Conservation (phyloP, 2,329 filamentous ascomycete species). For the Ophiognomonia clavigignenti-juglandacearum region DNA sequence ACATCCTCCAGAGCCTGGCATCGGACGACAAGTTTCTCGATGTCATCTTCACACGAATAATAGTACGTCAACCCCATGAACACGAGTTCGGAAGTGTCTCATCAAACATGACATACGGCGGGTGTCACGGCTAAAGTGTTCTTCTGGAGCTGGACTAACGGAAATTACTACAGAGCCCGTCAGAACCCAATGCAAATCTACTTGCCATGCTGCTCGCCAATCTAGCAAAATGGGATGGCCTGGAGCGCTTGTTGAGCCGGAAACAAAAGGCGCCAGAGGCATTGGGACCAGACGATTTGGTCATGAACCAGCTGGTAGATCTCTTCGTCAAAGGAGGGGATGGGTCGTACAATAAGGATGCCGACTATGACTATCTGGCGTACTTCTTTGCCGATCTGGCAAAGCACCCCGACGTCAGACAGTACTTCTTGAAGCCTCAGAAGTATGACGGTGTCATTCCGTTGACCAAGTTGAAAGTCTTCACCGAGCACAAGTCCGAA, state of each 20-base stretch:
- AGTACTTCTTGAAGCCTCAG: conserved; percentile 70
- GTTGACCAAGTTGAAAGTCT: conserved; percentile 86
- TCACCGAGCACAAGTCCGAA: conserved; percentile 82
- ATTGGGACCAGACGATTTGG: conserved; percentile 67
- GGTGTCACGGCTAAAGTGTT: neutral
- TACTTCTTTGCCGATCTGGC: conserved; percentile 93
- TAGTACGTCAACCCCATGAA: no score
- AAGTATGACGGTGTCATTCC: conserved; percentile 81
- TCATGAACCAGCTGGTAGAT: conserved; percentile 89
- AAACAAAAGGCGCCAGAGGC: conserved; percentile 64
- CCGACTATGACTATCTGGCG: conserved; percentile 86
- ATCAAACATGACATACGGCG: conserved; percentile 10
- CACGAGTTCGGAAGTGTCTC: no score
- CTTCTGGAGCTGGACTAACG: conserved; percentile 15
- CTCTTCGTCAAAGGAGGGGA: conserved; percentile 91
- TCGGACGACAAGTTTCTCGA: conserved; percentile 80
- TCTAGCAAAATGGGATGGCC: conserved; percentile 70
- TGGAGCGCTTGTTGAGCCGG: conserved; percentile 64
- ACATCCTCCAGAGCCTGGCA: conserved; percentile 67
- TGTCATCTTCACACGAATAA: conserved; percentile 65
- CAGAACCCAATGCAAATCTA: conserved; percentile 78
- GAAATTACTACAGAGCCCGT: conserved; percentile 38
- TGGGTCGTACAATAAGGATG: conserved; percentile 75
- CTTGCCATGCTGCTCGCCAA: conserved; percentile 92
- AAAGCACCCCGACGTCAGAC: conserved; percentile 69